A percentile compares a stretch with the other conserved stretches of the same genome.
phyloP scores from a whole-genome alignment of 768 basidiomycete species.

The Termitomyces sp. region DNA sequence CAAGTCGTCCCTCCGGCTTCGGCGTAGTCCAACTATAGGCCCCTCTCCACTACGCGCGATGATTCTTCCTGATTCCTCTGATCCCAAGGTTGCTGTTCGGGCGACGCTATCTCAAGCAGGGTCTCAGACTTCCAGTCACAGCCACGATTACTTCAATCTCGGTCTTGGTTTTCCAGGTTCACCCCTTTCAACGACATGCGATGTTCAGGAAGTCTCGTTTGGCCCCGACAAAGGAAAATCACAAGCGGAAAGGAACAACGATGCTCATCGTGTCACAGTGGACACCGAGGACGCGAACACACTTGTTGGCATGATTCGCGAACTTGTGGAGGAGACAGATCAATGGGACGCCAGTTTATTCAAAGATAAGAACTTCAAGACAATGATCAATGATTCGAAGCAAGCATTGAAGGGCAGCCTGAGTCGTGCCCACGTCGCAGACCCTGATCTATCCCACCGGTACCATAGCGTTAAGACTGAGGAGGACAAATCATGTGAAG shows the following conservation, averaged over 20 bases:
- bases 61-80: constrained; percentile 33
- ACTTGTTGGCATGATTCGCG: constrained; percentile 40
- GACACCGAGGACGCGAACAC: constrained; percentile 25
- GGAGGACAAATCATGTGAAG: constrained; percentile 15
- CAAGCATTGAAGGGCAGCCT: neutral
- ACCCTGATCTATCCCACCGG: no score
- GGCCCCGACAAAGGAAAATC: neutral
- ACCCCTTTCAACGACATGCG: neutral
- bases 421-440: neutral
- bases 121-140: neutral
- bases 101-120: neutral
- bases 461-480: neutral
- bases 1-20: constrained; percentile 21
- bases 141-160: constrained; percentile 10
- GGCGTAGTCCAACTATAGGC: constrained; percentile 35
- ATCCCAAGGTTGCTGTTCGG: constrained; percentile 12
- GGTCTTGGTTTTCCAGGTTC: constrained; percentile 16
- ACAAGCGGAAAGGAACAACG: neutral
- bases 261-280: neutral
- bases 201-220: neutral
- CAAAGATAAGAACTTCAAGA: constrained; percentile 44
- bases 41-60: constrained; percentile 46
- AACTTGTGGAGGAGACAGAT: constrained; percentile 46
- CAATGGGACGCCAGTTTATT: constrained; percentile 49
- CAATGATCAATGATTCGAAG: constrained; percentile 34